Evolutionary conservation across 1,284 basidiomycete species (phyloP), one percentile per base, ranked within the genome.

Genomic region (Trichosporon faecale): DNA sequence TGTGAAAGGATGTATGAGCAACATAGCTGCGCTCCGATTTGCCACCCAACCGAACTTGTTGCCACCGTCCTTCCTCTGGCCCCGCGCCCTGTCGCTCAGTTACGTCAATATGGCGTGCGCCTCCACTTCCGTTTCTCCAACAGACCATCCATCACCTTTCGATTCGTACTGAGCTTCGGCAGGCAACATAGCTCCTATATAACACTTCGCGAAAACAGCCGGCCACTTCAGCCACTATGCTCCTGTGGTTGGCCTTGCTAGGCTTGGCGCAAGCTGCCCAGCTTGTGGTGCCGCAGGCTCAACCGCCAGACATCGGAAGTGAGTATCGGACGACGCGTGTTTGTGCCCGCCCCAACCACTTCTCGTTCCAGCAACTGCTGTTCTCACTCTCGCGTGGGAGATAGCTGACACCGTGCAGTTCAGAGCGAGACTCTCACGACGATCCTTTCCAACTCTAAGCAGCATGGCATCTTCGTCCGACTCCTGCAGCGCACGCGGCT

Each of bases 401-500:
- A 14, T 27, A 61, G 14, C 57, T 61, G 14, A 61, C 57, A 57
- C 6, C n/a, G 8, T 31, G 4, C 57, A 61, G 57, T 31, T 23
- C 57, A 61, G 29, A 61, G 57, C n/a, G 79, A 79, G 23, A 79
- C 79, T 11, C 86, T 98, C 69, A 86, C 97, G 74, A 93, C 96
- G 76, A 86, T 89, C 33, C 89, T 99, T 70, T 87, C 86, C 29
- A 84, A 85, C 2, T 93, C 95, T 74, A 85, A 88, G 2, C 89
- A 97, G 80, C 95, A 95, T 80, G 86, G 89, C 0, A 90, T 89
- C 57, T 86, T 99, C 29, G 84, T 99, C 14, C 84, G 84, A 55
- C 88, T 98, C 8, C 86, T 99, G 8, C 95, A 98, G 82, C 88
- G 89, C 12, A 88, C 95, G 2, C 90, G 91, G 70, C 89, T 98